Conservation (phyloP, 768 basidiomycete genomes). For the Pleurotus pulmonarius region DNA sequence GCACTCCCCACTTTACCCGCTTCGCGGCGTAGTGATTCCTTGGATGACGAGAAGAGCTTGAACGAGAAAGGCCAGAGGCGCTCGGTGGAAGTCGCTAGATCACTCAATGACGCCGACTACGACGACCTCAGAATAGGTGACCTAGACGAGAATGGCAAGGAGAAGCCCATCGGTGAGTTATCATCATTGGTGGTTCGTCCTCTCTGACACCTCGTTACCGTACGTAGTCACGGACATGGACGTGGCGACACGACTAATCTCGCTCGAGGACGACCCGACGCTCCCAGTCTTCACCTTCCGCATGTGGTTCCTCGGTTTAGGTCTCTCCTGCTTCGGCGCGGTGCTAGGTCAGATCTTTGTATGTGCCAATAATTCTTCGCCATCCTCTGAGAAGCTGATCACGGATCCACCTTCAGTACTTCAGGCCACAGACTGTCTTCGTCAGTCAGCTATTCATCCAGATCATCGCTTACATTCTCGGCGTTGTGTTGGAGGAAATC, state of each 20-base stretch:
- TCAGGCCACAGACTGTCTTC: slow-evolving; percentile 46
- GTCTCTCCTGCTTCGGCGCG: slow-evolving; percentile 52
- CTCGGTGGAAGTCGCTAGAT: slow-evolving; percentile 14
- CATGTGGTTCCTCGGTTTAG: slow-evolving; percentile 52
- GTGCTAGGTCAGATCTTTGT: slow-evolving; percentile 50
- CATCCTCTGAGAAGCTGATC: too few relatives aligned
- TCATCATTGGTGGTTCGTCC: too few relatives aligned
- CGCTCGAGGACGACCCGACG: slow-evolving; percentile 49
- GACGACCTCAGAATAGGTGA: slow-evolving; percentile 34
- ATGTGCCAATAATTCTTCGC: slow-evolving; percentile 10
- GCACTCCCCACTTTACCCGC: slow-evolving; percentile 8
- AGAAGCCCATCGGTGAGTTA: slow-evolving; percentile 41
- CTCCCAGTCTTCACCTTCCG: slow-evolving; percentile 51
- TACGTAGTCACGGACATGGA: slow-evolving; percentile 40
- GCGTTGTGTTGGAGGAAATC: slow-evolving; percentile 38
- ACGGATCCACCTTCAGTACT: slow-evolving; percentile 33
- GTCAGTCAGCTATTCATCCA: slow-evolving; percentile 49
- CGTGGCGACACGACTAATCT: slow-evolving; percentile 44
- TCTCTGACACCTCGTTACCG: not conserved
- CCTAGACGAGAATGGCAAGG: slow-evolving; percentile 42
- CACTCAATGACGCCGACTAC: slow-evolving; percentile 22
- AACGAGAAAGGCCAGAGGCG: slow-evolving; percentile 13
- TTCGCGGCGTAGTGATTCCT: slow-evolving; percentile 12
- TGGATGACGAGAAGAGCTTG: slow-evolving; percentile 21
- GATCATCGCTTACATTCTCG: slow-evolving; percentile 50